Evolutionary conservation across 345 rosid genomes (phyloP), one percentile per base, ranked within the genome.

Genomic region (Eucalyptus globulus): DNA sequence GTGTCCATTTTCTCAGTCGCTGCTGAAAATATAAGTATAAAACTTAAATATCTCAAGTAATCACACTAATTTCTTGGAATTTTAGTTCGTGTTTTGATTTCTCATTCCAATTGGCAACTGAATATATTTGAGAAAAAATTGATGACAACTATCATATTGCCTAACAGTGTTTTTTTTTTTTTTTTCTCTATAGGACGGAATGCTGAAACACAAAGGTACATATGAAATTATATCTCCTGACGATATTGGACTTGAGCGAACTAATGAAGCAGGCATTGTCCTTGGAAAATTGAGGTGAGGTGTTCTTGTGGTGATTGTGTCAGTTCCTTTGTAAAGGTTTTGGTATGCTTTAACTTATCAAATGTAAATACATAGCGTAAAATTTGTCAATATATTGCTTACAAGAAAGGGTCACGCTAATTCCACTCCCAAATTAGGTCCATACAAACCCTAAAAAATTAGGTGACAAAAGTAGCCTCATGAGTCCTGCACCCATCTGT

Each of bases 201-300:
- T 97, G 99, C 95, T 97, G 65, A 97, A 96, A 92, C 97, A 97
- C 92, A 95, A 96, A 93, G 92, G 96, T 53, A 97, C 99, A 10
- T 97, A 97, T 95, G 99, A 97, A 92, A 97, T 97, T 87, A 95
- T 97, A 22, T 93, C 94, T 76, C 99, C 98, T 2, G 98, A 97
- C 83, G 99, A 96, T 91, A 95, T 97, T 72, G 99, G 99, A 76
- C 98, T 97, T 87, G 98, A 97, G 89, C 92, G 99, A 89, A 90
- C 97, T 81, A 94, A 96, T 89, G 96, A 95, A 86, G 97, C 97
- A 86, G 98, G 99, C 80, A 97, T 97, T 91, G 99, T 97, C 89
- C 98, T 97, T 86, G 99, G 99, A 89, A 97, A 97, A 92, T 96
- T 97, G 58, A 97, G 99, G 99, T 95, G 93, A 89, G 89, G 2